These are phyloP conservation scores for Apiospora koreana DNA, from an alignment of 2,329 filamentous ascomycete species.

Conservation along the genomic window DNA sequence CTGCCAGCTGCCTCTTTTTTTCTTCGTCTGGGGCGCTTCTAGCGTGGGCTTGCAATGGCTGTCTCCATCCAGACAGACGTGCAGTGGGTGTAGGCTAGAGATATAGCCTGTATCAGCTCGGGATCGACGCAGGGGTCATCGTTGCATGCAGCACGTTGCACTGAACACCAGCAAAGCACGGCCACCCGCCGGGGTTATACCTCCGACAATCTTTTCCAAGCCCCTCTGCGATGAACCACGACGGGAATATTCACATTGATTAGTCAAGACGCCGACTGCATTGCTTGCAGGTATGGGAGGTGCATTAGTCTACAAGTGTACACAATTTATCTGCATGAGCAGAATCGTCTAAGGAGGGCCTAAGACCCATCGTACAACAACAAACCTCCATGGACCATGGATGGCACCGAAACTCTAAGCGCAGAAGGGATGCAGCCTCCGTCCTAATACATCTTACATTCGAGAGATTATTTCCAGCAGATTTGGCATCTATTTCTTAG, in stretches of 20 bases:
- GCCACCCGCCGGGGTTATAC: neutral
- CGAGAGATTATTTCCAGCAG: neutral
- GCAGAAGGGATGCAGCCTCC: neutral
- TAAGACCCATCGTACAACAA: neutral
- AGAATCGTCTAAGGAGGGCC: constrained; percentile 1
- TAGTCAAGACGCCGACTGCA: neutral
- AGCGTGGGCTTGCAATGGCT: neutral
- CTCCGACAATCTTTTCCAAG: neutral
- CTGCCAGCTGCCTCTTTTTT: neutral
- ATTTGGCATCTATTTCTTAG: neutral
- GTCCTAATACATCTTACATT: neutral
- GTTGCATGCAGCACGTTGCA: constrained; percentile 1
- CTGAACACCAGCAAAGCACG: neutral
- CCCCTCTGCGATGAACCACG: neutral
- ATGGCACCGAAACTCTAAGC: neutral
- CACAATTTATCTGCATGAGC: constrained; percentile 9
- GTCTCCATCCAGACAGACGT: constrained; percentile 2
- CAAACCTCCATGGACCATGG: neutral
- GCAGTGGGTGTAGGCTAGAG: neutral
- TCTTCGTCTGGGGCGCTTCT: neutral
- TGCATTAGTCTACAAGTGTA: constrained; percentile 10
- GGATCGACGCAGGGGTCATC: constrained; percentile 5
- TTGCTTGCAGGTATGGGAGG: neutral
- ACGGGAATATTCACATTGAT: neutral
- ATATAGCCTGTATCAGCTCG: constrained; percentile 3